Evolutionary conservation across 208 protist genomes (phyloP).

Genomic region (Trypanosoma cruzi): DNA sequence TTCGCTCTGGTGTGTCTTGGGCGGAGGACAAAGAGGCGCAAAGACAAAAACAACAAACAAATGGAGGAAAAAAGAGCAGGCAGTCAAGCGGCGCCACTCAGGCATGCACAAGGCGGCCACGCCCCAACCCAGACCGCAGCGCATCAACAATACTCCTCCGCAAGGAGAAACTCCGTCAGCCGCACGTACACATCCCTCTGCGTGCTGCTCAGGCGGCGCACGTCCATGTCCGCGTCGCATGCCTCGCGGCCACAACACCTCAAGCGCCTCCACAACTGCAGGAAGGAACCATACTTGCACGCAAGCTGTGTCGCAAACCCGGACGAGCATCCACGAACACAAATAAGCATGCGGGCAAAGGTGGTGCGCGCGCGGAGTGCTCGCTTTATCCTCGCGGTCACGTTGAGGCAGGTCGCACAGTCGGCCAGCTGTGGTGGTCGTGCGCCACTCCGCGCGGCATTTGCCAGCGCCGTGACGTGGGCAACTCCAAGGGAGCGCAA

Average conservation of each 20-base stretch:
- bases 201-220: constrained; percentile 41
- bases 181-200: constrained; percentile 75
- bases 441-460: neutral
- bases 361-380: constrained; percentile 55
- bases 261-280: constrained; percentile 48
- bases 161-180: constrained; percentile 72
- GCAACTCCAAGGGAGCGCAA: constrained; percentile 6
- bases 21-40: neutral
- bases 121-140: neutral
- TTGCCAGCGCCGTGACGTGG: neutral
- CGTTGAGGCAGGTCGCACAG: constrained; percentile 23
- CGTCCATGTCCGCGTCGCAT: constrained; percentile 52
- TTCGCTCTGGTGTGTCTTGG: neutral
- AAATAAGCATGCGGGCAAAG: constrained; percentile 78
- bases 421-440: constrained; percentile 1
- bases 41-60: neutral
- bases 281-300: constrained; percentile 57
- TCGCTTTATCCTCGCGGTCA: constrained; percentile 34
- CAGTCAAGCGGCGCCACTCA: neutral
- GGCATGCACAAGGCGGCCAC: neutral
- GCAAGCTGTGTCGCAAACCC: constrained; percentile 45
- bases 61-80: neutral
- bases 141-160: constrained; percentile 58
- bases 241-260: constrained; percentile 37
- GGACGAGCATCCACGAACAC: constrained; percentile 68